Percentiles rank a stretch among this genome's conserved stretches.
Conservation (phyloP, 1,284 basidiomycete genomes). For the Trametes hirsuta region DNA sequence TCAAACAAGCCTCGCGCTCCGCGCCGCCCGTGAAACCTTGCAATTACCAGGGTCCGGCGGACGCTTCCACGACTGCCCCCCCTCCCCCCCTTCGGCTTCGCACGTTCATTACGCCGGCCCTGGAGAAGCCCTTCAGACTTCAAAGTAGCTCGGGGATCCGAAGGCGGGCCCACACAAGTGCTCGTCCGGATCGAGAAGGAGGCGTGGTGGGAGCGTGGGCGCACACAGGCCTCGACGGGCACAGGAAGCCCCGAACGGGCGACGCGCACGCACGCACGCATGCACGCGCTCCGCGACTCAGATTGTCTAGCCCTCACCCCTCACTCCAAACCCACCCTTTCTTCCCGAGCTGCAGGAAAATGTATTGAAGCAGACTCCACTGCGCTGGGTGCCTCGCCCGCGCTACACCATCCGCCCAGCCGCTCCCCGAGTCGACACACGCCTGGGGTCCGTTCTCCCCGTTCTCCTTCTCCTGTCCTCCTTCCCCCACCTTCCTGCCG, state of each 20-base stretch:
- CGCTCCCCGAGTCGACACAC: background rate
- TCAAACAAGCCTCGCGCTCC: background rate
- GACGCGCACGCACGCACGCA: background rate
- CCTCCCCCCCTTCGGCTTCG: background rate
- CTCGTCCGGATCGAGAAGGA: background rate
- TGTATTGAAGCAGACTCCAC: background rate
- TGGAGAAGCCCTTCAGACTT: background rate
- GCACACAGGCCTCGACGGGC: no score
- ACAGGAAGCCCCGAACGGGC: no score
- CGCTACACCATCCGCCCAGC: background rate
- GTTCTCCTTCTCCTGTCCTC: no score
- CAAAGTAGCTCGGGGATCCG: background rate
- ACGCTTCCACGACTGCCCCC: background rate
- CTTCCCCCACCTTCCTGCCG: no score
- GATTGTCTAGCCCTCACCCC: background rate
- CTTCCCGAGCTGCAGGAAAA: background rate
- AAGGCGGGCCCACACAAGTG: background rate
- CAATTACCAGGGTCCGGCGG: background rate
- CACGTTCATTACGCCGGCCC: background rate
- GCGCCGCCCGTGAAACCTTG: background rate
- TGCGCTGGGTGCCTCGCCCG: background rate
- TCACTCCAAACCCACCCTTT: no score
- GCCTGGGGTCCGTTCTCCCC: no score
- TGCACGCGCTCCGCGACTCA: background rate
- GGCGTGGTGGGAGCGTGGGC: no score